Evolutionary conservation across 2,329 filamentous ascomycete genomes (phyloP).

Genomic region (Teratosphaeria epicoccoides): DNA sequence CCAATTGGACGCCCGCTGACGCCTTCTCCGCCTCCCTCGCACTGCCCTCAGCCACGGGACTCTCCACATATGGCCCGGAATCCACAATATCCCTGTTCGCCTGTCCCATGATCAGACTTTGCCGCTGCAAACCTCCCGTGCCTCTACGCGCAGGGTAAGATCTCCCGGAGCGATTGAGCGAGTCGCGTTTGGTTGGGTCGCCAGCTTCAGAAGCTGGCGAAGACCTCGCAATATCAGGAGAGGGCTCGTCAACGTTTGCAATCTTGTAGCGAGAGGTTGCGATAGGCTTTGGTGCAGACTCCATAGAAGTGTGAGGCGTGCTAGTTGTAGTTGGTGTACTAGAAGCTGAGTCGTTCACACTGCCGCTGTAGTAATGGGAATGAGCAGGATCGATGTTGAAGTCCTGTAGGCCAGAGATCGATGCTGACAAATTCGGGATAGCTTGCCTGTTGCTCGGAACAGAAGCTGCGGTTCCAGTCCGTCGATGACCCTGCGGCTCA

Average conservation of each 20-base stretch:
- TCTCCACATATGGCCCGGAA: constrained; percentile 9
- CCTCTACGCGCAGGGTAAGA: constrained; percentile 39
- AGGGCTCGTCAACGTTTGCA: constrained; percentile 2
- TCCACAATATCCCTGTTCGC: constrained; percentile 17
- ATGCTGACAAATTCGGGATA: constrained; percentile 15
- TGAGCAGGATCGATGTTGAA: constrained; percentile 10
- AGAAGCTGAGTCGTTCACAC: constrained; percentile 11
- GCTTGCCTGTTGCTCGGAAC: constrained; percentile 14
- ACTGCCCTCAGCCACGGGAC: not conserved
- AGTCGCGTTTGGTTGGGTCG: constrained; percentile 53
- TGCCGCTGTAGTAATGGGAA: constrained; percentile 18
- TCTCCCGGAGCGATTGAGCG: constrained; percentile 43
- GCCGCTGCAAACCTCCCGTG: constrained; percentile 30
- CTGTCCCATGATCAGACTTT: constrained; percentile 22
- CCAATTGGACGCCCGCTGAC: constrained; percentile 53
- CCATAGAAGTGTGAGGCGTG: constrained; percentile 5
- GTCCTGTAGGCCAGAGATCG: constrained; percentile 18
- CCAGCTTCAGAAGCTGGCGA: constrained; percentile 7
- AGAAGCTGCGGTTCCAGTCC: constrained; percentile 9
- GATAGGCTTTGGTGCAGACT: not conserved
- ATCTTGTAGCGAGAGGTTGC: constrained; percentile 6
- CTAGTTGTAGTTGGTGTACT: constrained; percentile 9
- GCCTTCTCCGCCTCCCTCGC: constrained; percentile 26
- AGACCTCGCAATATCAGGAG: not conserved
- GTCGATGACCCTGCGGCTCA: constrained; percentile 2